Evolutionary conservation across 176 grass and related monocot genomes (phyloP).

Genomic region (Aegilops sharonensis): DNA sequence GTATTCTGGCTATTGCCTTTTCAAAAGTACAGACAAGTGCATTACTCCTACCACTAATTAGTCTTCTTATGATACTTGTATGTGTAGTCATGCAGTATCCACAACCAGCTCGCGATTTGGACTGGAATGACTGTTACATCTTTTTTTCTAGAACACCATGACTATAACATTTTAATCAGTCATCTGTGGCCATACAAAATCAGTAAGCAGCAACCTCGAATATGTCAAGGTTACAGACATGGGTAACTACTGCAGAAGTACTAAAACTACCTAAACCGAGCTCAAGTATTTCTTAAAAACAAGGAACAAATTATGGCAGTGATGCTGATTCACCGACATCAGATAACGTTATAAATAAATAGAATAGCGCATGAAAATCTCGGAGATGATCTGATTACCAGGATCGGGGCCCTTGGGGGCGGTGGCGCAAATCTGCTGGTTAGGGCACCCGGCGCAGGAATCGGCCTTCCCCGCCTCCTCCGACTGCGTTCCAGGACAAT

Average conservation of each 20-base stretch:
- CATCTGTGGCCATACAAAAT: background rate
- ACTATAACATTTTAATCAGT: background rate
- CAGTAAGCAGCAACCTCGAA: background rate
- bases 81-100: background rate
- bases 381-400: slow-evolving; percentile 40
- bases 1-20: background rate
- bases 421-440: slow-evolving; percentile 89
- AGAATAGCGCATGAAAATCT: background rate
- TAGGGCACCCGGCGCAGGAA: slow-evolving; percentile 79
- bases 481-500: slow-evolving; percentile 85
- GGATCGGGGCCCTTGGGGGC: slow-evolving; percentile 90
- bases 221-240: background rate
- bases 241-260: background rate
- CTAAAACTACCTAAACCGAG: background rate
- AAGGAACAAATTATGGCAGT: background rate
- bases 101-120: background rate
- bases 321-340: background rate
- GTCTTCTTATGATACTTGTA: background rate
- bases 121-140: background rate
- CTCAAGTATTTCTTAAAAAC: background rate
- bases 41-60: background rate
- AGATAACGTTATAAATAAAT: background rate
- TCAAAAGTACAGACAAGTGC: background rate
- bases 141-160: background rate
- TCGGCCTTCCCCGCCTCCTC: slow-evolving; percentile 85